Evolutionary conservation across 176 grass and related monocot species (phyloP).

Genomic region (Saccharum spontaneum): DNA sequence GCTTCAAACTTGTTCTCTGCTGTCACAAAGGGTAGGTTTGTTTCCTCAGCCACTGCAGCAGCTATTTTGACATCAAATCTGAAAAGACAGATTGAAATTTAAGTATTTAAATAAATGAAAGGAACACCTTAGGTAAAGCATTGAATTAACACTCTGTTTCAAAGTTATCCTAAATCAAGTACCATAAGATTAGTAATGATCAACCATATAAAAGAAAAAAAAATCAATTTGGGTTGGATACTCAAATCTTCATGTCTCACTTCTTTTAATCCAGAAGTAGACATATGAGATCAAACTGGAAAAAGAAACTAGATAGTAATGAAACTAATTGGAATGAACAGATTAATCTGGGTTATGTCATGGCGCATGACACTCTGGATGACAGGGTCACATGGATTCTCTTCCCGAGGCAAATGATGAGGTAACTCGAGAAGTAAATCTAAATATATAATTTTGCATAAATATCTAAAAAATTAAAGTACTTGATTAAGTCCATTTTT

Average conservation of each 20-base stretch:
- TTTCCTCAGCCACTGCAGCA: conserved; percentile 83
- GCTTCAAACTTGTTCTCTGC: conserved; percentile 99
- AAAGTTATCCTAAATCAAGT: neutral
- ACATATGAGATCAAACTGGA: neutral
- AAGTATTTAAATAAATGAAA: conserved; percentile 20
- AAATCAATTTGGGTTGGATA: neutral
- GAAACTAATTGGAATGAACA: conserved; percentile 4
- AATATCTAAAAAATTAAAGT: too few relatives aligned
- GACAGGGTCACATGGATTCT: neutral
- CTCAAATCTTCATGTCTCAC: neutral
- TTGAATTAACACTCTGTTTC: neutral
- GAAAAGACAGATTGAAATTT: conserved; percentile 29
- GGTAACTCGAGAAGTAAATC: neutral
- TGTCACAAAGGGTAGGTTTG: conserved; percentile 80
- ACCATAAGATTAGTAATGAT: conserved; percentile 11
- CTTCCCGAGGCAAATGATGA: neutral
- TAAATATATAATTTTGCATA: too few relatives aligned
- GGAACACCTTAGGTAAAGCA: neutral
- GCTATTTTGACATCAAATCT: conserved; percentile 99
- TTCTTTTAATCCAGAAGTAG: neutral
- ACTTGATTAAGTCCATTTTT: too few relatives aligned
- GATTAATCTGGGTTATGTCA: neutral
- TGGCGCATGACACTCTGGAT: neutral
- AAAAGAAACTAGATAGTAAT: conserved; percentile 24
- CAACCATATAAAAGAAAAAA: conserved; percentile 13